Percentiles rank a stretch among this genome's conserved stretches.
phyloP scores from a whole-genome alignment of 176 grass and related monocot species.

The Alloteropsis semialata region DNA sequence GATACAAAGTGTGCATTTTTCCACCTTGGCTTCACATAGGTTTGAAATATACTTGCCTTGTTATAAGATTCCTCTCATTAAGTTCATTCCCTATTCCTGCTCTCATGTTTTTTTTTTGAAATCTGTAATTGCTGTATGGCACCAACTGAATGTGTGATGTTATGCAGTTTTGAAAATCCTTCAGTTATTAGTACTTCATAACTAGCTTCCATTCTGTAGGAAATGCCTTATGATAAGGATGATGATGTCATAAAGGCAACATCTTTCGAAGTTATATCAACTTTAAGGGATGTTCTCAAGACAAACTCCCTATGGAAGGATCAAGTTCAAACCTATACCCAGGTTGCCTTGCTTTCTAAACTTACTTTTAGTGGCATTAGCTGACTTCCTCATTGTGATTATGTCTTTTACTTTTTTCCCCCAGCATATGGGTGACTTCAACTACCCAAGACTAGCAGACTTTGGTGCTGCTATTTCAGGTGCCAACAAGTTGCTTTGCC shows the following conservation, averaged over 20 bases:
- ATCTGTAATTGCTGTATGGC: neutral
- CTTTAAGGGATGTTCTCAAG: constrained; percentile 91
- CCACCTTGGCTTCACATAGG: neutral
- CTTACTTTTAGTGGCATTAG: neutral
- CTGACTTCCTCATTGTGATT: neutral
- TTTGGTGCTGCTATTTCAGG: constrained; percentile 98
- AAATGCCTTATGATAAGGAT: constrained; percentile 87
- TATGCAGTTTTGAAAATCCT: neutral
- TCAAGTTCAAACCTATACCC: constrained; percentile 90
- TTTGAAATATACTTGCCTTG: neutral
- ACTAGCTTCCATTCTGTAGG: constrained; percentile 42
- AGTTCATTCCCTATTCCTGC: neutral
- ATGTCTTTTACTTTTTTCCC: neutral
- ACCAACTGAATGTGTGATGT: constrained; percentile 1
- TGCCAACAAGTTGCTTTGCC: constrained; percentile 90
- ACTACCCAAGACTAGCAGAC: constrained; percentile 88
- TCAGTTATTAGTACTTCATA: neutral
- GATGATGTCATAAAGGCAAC: constrained; percentile 93
- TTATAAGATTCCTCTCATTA: neutral
- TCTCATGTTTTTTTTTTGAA: neutral
- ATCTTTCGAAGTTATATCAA: constrained; percentile 98
- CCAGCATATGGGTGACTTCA: constrained; percentile 93
- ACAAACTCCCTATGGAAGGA: constrained; percentile 88
- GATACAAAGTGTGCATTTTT: neutral
- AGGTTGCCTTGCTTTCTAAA: constrained; percentile 42